Conservation (phyloP, 352 stramenopile species). For the Phytopythium montanum region DNA sequence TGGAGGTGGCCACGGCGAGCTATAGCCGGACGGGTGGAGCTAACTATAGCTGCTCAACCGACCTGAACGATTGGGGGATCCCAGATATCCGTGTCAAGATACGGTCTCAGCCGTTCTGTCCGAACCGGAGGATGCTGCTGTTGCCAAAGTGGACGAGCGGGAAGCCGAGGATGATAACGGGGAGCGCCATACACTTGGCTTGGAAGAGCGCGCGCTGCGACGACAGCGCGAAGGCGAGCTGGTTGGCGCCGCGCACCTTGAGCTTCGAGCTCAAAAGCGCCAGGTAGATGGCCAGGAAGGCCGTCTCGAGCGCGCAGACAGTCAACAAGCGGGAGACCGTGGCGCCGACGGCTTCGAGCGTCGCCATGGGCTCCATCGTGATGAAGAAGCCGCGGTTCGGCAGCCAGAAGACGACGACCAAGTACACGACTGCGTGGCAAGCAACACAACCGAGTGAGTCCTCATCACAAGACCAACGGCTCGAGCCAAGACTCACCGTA, state of each 20-base stretch:
- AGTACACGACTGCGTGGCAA: slow-evolving; percentile 13
- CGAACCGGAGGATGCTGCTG: slow-evolving; percentile 14
- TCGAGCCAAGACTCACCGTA: slow-evolving; percentile 15
- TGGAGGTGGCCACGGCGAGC: too few species aligned
- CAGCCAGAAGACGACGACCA: slow-evolving; percentile 15
- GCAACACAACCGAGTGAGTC: background rate
- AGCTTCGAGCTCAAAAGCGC: slow-evolving; percentile 9
- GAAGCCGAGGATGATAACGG: slow-evolving; percentile 22
- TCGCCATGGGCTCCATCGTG: slow-evolving; percentile 18
- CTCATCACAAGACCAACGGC: background rate
- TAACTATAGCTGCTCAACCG: too few species aligned
- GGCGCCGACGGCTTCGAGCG: slow-evolving; percentile 4
- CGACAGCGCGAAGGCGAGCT: slow-evolving; percentile 29
- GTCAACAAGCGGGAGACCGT: slow-evolving; percentile 11
- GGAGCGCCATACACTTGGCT: slow-evolving; percentile 15
- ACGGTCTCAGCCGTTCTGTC: background rate
- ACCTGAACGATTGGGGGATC: background rate
- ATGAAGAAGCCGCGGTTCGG: slow-evolving; percentile 21
- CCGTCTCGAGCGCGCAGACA: slow-evolving; percentile 11
- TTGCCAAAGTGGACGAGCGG: slow-evolving; percentile 25
- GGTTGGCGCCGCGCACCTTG: slow-evolving; percentile 6
- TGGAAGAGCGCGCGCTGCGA: slow-evolving; percentile 22
- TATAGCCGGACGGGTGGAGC: too few species aligned
- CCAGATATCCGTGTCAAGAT: too few species aligned
- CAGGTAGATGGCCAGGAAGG: slow-evolving; percentile 19